phyloP scores from a whole-genome alignment of 208 protist species.

The Naegleria lovaniensis region DNA sequence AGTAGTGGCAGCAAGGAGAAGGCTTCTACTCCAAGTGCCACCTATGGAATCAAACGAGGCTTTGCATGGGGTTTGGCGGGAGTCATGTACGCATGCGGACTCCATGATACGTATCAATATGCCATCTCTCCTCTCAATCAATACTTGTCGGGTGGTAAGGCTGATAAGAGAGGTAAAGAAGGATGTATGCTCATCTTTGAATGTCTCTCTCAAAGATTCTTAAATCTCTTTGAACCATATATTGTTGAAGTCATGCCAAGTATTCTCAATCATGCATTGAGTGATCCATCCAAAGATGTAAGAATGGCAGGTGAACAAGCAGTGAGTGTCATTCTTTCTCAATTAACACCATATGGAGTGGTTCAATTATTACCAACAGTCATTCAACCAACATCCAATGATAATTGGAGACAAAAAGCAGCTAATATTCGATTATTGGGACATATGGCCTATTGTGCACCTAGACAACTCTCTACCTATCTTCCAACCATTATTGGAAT shows the following conservation, averaged over 20 bases:
- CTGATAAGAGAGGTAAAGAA: not conserved
- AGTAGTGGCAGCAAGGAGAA: too few relatives aligned
- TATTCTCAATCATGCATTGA: constrained; percentile 29
- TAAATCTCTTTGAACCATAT: constrained; percentile 42
- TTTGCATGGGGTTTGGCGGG: constrained; percentile 2
- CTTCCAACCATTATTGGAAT: constrained; percentile 78
- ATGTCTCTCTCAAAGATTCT: not conserved
- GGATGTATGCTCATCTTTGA: not conserved
- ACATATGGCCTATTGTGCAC: constrained; percentile 39
- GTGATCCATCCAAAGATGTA: constrained; percentile 36
- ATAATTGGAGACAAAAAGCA: constrained; percentile 35
- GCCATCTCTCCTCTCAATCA: not conserved
- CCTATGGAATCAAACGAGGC: constrained; percentile 4
- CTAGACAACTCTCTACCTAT: constrained; percentile 39
- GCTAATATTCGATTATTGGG: constrained; percentile 39
- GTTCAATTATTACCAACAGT: constrained; percentile 36
- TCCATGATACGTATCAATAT: not conserved
- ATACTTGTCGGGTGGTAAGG: not conserved
- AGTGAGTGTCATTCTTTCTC: constrained; percentile 24
- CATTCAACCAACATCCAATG: not conserved
- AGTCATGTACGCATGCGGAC: not conserved
- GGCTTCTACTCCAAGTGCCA: too few relatives aligned
- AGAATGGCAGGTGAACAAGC: constrained; percentile 31
- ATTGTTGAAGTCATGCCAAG: constrained; percentile 33
- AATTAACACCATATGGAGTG: constrained; percentile 31